Percentiles rank a stretch among this genome's conserved stretches.
These are phyloP conservation scores for Scleromitrula shiraiana DNA, from an alignment of 2,329 filamentous ascomycete species.

Conservation along the genomic window DNA sequence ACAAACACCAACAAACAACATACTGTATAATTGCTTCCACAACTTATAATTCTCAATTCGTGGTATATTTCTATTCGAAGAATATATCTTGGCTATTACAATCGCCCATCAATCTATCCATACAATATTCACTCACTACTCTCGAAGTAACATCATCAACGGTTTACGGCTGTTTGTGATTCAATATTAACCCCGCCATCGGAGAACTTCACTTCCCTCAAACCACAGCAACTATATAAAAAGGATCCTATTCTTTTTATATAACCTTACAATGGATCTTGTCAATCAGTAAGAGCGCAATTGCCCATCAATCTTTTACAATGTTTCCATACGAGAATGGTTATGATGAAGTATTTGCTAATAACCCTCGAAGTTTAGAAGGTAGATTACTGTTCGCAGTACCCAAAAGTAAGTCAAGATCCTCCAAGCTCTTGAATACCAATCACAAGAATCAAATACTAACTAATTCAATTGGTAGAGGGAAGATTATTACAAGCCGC, in stretches of 20 bases:
- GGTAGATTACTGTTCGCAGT: conserved; percentile 92
- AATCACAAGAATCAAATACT: conserved; percentile 6
- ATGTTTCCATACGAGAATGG: conserved; percentile 8
- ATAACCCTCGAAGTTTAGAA: conserved; percentile 59
- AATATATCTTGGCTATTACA: background rate
- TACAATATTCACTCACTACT: background rate
- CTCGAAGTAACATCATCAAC: background rate
- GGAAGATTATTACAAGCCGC: conserved; percentile 83
- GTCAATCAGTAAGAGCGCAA: conserved; percentile 46
- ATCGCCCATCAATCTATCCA: background rate
- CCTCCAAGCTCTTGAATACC: conserved; percentile 5
- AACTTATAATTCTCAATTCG: conserved; percentile 1
- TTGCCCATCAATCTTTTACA: conserved; percentile 15
- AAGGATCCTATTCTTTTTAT: background rate
- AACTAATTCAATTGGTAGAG: conserved; percentile 47
- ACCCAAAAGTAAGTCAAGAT: conserved; percentile 75
- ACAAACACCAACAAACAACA: too few species aligned
- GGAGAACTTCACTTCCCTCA: conserved; percentile 1
- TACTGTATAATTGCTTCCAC: background rate
- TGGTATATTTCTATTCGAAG: background rate
- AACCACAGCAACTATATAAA: background rate
- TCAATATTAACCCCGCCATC: conserved; percentile 8
- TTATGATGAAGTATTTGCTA: conserved; percentile 33
- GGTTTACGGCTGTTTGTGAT: background rate
- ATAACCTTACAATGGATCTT: conserved; percentile 44